Conservation (phyloP, 1,284 basidiomycete species). For the Cystobasidium slooffiae region DNA sequence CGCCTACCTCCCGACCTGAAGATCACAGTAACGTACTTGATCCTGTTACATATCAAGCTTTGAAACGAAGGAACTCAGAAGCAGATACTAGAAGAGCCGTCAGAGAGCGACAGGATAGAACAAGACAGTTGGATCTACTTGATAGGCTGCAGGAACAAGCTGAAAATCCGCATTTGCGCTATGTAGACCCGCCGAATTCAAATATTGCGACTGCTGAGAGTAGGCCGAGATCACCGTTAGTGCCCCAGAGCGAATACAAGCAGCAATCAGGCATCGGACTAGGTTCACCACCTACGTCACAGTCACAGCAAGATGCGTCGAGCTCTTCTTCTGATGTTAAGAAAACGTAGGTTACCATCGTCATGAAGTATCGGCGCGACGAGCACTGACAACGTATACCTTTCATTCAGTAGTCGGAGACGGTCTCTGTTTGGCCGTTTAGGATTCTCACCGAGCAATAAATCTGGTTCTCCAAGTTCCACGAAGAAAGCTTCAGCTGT, state of each 20-base stretch:
- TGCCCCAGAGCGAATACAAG: slow-evolving; percentile 10
- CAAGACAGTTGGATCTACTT: slow-evolving; percentile 33
- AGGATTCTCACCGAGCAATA: slow-evolving; percentile 25
- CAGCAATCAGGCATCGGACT: slow-evolving; percentile 18
- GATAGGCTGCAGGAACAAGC: slow-evolving; percentile 28
- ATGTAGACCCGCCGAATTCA: neutral
- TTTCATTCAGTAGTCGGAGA: neutral
- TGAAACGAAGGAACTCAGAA: slow-evolving; percentile 46
- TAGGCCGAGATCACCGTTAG: neutral
- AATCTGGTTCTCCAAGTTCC: neutral
- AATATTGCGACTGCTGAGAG: neutral
- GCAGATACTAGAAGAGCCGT: slow-evolving; percentile 46
- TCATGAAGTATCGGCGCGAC: neutral
- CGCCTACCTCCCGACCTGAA: neutral
- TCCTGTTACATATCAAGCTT: slow-evolving; percentile 48
- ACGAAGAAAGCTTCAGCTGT: neutral
- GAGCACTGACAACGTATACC: neutral
- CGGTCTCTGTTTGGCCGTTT: slow-evolving; percentile 21
- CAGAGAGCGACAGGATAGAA: slow-evolving; percentile 41
- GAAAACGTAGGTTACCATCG: slow-evolving; percentile 1
- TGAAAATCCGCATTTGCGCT: slow-evolving; percentile 5
- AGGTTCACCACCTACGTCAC: neutral
- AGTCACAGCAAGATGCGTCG: neutral
- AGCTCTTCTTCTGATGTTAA: neutral
- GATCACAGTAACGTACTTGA: slow-evolving; percentile 41